Percentiles rank a stretch among this genome's conserved stretches.
Conservation (phyloP, 2,329 filamentous ascomycete species). For the Aspergillus uvarum region DNA sequence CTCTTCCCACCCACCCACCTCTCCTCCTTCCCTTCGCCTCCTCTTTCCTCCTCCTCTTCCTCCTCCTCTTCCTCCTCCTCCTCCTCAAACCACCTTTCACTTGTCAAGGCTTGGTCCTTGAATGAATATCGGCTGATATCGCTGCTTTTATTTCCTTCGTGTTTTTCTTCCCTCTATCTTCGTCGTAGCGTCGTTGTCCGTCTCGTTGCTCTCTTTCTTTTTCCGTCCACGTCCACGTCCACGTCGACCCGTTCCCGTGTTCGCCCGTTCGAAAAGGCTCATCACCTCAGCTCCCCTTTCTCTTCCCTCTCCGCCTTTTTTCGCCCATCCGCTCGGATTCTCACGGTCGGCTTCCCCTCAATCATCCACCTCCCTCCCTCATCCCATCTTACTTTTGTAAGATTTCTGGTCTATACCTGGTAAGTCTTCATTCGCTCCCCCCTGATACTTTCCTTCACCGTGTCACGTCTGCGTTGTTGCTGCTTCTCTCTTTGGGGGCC, state of each 20-base stretch:
- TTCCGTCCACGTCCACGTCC: constrained; percentile 1
- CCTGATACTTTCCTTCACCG: neutral
- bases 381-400: constrained; percentile 16
- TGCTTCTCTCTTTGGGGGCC: neutral
- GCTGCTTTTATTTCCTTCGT: constrained; percentile 10
- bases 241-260: constrained; percentile 4
- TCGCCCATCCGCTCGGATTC: constrained; percentile 20
- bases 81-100: constrained; percentile 14
- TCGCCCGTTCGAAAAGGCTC: constrained; percentile 10
- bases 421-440: constrained; percentile 11
- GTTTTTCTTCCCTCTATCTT: constrained; percentile 1
- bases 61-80: constrained; percentile 1
- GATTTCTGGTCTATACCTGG: constrained; percentile 13
- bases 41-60: constrained; percentile 3
- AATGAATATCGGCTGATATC: constrained; percentile 8
- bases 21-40: constrained; percentile 16
- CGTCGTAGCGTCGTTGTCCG: constrained; percentile 10
- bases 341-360: constrained; percentile 18
- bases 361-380: constrained; percentile 24
- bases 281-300: constrained; percentile 20
- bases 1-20: constrained; percentile 13
- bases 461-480: constrained; percentile 5
- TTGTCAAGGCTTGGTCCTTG: constrained; percentile 25
- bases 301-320: constrained; percentile 24
- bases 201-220: constrained; percentile 1